phyloP scores from a whole-genome alignment of 352 stramenopile genomes.

The Pythium pectinolyticum region DNA sequence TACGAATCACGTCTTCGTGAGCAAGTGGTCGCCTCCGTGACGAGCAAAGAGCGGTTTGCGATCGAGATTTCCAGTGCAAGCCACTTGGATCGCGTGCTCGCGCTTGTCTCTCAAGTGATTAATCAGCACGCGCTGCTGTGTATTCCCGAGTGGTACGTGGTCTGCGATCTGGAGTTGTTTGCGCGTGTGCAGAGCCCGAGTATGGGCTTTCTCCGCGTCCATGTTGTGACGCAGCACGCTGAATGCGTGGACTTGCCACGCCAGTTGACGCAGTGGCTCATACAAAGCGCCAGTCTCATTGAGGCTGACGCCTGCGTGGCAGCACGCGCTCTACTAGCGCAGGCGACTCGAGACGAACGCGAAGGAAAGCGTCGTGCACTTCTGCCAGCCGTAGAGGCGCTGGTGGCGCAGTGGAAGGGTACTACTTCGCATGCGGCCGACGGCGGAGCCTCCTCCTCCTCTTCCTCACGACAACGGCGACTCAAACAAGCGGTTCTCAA shows the following conservation, averaged over 20 bases:
- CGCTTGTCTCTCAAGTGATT: conserved; percentile 48
- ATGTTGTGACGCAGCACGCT: background rate
- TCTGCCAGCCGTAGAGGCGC: background rate
- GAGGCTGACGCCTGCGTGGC: conserved; percentile 6
- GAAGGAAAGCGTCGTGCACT: background rate
- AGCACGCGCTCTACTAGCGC: background rate
- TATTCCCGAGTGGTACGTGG: conserved; percentile 48
- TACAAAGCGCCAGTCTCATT: background rate
- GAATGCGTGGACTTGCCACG: background rate
- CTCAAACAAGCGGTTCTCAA: background rate
- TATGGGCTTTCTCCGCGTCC: conserved; percentile 22
- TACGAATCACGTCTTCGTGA: conserved; percentile 9
- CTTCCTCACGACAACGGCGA: background rate
- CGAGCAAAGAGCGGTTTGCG: conserved; percentile 42
- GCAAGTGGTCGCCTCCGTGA: conserved; percentile 25
- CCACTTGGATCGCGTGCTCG: conserved; percentile 35
- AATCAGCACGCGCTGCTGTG: conserved; percentile 53
- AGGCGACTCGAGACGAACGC: background rate
- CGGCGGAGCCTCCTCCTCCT: no score
- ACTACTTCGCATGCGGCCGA: background rate
- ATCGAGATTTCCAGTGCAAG: conserved; percentile 36
- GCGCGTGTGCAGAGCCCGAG: conserved; percentile 33
- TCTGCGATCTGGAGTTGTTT: conserved; percentile 37
- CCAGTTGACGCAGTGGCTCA: conserved; percentile 11
- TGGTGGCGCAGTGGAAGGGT: conserved; percentile 10